These are phyloP conservation scores for Hydnomerulius pinastri DNA, from an alignment of 768 basidiomycete genomes.

Conservation along the genomic window DNA sequence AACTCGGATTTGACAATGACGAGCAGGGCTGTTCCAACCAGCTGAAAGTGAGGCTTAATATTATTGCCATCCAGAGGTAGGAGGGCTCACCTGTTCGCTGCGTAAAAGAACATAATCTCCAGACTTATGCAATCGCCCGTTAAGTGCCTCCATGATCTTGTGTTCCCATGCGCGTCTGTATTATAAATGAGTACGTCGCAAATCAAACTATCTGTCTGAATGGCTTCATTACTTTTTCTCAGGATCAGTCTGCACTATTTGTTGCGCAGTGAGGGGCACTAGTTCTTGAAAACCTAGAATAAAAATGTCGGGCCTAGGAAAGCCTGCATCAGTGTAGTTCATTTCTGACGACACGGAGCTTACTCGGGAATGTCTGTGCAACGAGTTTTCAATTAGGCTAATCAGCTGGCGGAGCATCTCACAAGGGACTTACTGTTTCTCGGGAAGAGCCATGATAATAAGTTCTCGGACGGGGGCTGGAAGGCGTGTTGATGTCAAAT, in stretches of 20 bases:
- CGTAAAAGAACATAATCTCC: conserved; percentile 82
- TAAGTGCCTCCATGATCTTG: conserved; percentile 77
- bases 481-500: conserved; percentile 8
- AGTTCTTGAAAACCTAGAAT: conserved; percentile 96
- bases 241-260: conserved; percentile 94
- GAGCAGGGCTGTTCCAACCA: conserved; percentile 93
- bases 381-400: conserved; percentile 2
- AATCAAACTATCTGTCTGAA: neutral
- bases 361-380: conserved; percentile 22
- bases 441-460: conserved; percentile 92
- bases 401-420: neutral
- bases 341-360: conserved; percentile 1
- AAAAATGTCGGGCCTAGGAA: conserved; percentile 79
- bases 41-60: conserved; percentile 43
- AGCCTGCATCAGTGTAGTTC: conserved; percentile 26
- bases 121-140: conserved; percentile 64
- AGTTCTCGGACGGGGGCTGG: conserved; percentile 75
- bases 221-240: conserved; percentile 71
- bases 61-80: neutral
- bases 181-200: neutral
- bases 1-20: conserved; percentile 80
- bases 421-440: conserved; percentile 56
- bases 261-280: conserved; percentile 95
- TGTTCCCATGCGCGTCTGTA: conserved; percentile 86
- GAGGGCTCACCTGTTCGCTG: conserved; percentile 76